These are phyloP conservation scores for Tulasnella sp. DNA, from an alignment of 768 basidiomycete species.

Conservation along the genomic window DNA sequence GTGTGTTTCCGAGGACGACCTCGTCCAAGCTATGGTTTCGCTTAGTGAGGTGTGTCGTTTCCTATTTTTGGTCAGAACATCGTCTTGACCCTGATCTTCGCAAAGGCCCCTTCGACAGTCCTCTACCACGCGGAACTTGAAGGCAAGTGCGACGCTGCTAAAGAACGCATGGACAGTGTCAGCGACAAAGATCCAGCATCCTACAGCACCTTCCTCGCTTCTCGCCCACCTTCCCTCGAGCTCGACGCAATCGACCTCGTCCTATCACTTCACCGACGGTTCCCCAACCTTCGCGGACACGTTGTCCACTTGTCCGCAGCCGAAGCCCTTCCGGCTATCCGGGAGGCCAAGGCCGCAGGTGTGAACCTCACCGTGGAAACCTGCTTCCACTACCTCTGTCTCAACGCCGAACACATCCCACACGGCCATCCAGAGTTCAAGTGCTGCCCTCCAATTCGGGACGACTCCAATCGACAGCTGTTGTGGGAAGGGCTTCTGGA, in stretches of 20 bases:
- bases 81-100: background rate
- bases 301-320: constrained; percentile 94
- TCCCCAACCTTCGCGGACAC: constrained; percentile 74
- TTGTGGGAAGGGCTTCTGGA: constrained; percentile 80
- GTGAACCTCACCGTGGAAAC: constrained; percentile 85
- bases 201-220: constrained; percentile 80
- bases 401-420: constrained; percentile 69
- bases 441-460: constrained; percentile 92
- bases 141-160: constrained; percentile 32
- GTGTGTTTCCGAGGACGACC: constrained; percentile 66
- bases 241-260: constrained; percentile 76
- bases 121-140: constrained; percentile 94
- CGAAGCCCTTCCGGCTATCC: constrained; percentile 70
- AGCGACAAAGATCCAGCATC: constrained; percentile 44
- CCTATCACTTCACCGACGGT: constrained; percentile 54
- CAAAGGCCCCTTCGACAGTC: constrained; percentile 68
- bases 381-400: constrained; percentile 92
- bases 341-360: constrained; percentile 59
- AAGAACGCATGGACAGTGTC: background rate
- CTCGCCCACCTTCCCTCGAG: constrained; percentile 79
- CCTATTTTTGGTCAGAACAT: constrained; percentile 8
- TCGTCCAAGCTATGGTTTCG: constrained; percentile 64
- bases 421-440: constrained; percentile 81
- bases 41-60: constrained; percentile 52
- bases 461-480: constrained; percentile 60